These are phyloP conservation scores for Knoxia roxburghii DNA, from an alignment of 257 asterid species.

Conservation along the genomic window DNA sequence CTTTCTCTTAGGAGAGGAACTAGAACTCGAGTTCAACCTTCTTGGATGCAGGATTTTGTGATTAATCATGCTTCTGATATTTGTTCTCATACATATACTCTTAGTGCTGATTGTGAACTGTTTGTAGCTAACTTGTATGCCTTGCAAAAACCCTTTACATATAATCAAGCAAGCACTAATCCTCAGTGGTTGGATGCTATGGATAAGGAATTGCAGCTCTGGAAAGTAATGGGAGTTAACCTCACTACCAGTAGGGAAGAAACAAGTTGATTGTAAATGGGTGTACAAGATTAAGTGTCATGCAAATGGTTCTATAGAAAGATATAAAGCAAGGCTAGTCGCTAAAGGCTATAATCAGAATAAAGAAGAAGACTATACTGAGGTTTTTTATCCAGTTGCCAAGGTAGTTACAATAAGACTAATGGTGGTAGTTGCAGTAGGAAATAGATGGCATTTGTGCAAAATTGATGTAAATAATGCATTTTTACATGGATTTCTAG, in stretches of 20 bases:
- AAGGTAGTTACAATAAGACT: background rate
- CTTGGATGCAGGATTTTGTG: no score
- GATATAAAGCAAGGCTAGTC: background rate
- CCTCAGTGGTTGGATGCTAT: background rate
- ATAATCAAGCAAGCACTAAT: background rate
- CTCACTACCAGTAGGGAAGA: background rate
- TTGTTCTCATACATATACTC: no score
- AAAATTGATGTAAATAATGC: background rate
- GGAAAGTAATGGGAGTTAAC: background rate
- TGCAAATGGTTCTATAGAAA: background rate
- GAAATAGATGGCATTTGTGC: background rate
- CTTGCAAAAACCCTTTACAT: background rate
- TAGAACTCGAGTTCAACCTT: no score
- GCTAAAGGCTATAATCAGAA: background rate
- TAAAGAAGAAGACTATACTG: background rate
- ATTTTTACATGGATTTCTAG: background rate
- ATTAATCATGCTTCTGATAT: no score
- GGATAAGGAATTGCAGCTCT: background rate
- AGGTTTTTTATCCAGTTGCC: background rate
- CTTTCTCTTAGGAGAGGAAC: no score
- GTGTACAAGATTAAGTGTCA: background rate
- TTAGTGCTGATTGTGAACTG: no score
- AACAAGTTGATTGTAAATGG: background rate
- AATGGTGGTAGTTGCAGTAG: background rate
- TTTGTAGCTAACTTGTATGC: background rate